phyloP scores from a whole-genome alignment of 148 eudicot species.

The Nepenthes mirabilis region DNA sequence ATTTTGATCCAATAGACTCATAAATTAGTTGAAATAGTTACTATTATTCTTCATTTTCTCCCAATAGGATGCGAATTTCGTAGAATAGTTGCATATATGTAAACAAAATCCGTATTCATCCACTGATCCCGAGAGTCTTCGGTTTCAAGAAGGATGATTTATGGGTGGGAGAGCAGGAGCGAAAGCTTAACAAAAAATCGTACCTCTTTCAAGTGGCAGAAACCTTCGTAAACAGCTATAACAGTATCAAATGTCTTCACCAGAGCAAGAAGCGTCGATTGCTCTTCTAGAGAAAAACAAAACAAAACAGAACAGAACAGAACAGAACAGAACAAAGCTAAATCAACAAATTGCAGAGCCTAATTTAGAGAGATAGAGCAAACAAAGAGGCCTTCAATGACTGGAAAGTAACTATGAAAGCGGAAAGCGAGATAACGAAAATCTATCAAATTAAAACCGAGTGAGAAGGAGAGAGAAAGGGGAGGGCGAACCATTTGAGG shows the following conservation, averaged over 20 bases:
- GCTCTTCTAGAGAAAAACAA: conserved; percentile 22
- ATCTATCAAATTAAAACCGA: background rate
- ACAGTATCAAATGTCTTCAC: conserved; percentile 66
- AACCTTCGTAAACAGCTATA: conserved; percentile 74
- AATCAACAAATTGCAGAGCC: background rate
- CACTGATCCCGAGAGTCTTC: background rate
- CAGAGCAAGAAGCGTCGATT: conserved; percentile 42
- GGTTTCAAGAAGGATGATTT: background rate
- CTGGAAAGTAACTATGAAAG: too few species aligned
- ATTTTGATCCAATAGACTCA: too few species aligned
- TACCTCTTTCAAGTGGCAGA: conserved; percentile 74
- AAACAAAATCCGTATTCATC: background rate
- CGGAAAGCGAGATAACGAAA: too few species aligned
- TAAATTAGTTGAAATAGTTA: too few species aligned
- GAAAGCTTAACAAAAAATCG: background rate
- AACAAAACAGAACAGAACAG: background rate
- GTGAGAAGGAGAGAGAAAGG: background rate
- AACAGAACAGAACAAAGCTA: background rate
- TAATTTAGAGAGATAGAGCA: too few species aligned
- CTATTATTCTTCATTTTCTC: too few species aligned
- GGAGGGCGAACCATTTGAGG: conserved; percentile 15
- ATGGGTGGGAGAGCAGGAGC: background rate
- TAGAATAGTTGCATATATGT: too few species aligned
- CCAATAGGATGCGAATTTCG: too few species aligned
- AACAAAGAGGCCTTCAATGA: too few species aligned